Evolutionary conservation across 106 monocot genomes (phyloP).

Genomic region (Acorus gramineus): DNA sequence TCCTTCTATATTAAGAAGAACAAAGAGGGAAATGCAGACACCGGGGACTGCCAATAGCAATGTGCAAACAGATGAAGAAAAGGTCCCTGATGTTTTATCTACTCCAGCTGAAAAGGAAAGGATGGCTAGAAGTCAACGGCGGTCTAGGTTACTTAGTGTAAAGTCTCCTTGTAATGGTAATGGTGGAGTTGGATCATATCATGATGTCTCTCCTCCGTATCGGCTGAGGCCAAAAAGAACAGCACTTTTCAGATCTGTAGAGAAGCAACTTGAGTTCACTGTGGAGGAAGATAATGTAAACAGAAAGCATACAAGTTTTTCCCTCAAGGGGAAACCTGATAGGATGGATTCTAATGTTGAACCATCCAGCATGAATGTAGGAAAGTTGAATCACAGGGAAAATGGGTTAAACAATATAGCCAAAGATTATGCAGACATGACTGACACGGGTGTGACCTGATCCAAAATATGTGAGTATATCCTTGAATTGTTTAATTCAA

Average conservation of each 20-base stretch:
- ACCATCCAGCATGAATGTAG: conserved; percentile 6
- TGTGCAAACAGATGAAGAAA: no score
- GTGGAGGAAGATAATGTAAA: conserved; percentile 14
- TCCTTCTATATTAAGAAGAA: no score
- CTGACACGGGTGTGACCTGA: conserved; percentile 23
- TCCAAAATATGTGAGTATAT: conserved; percentile 13
- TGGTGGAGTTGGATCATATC: background rate
- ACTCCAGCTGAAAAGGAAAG: no score
- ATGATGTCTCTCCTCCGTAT: conserved; percentile 56
- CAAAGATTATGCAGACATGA: conserved; percentile 8
- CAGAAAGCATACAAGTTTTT: conserved; percentile 5
- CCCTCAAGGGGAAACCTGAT: background rate
- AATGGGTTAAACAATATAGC: conserved; percentile 11
- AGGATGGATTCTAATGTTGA: conserved; percentile 1
- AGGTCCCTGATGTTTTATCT: no score
- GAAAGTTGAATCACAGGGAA: conserved; percentile 1
- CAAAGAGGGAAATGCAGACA: no score
- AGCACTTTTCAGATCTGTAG: conserved; percentile 35
- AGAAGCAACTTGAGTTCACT: conserved; percentile 68
- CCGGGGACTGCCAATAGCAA: no score
- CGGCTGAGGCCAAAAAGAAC: conserved; percentile 40
- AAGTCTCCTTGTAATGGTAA: background rate
- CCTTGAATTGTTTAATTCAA: background rate
- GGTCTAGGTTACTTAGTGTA: no score
- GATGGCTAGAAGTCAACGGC: no score